These are phyloP conservation scores for Ophiosphaerella korrae DNA, from an alignment of 2,329 filamentous ascomycete species.

Conservation along the genomic window DNA sequence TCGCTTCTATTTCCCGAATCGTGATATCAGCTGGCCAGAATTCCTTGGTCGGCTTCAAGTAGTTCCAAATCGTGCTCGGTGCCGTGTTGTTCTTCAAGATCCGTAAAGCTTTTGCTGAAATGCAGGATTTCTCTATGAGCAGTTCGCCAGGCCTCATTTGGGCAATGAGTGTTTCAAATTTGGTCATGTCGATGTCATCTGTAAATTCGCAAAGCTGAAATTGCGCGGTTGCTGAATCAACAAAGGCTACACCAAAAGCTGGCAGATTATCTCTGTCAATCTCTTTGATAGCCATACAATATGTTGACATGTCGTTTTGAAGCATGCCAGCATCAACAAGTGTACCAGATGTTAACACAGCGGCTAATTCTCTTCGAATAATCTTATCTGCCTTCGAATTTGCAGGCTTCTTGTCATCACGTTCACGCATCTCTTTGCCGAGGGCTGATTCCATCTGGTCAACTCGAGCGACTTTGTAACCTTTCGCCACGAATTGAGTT, in stretches of 20 bases:
- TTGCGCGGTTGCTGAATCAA: conserved; percentile 93
- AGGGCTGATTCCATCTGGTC: conserved; percentile 96
- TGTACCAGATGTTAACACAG: conserved; percentile 89
- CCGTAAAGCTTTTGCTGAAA: conserved; percentile 87
- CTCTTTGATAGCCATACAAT: conserved; percentile 90
- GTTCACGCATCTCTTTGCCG: conserved; percentile 98
- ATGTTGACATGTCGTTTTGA: conserved; percentile 96
- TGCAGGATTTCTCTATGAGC: conserved; percentile 78
- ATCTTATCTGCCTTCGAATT: conserved; percentile 78
- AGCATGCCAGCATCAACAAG: conserved; percentile 96
- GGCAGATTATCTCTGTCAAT: conserved; percentile 71
- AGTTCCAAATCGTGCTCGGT: conserved; percentile 94
- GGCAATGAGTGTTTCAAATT: conserved; percentile 95
- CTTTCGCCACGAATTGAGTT: conserved; percentile 97
- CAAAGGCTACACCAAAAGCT: conserved; percentile 88
- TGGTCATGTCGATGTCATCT: conserved; percentile 91
- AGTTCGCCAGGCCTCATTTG: conserved; percentile 89
- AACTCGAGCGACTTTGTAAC: conserved; percentile 94
- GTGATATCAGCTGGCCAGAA: conserved; percentile 90
- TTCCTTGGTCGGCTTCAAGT: conserved; percentile 82
- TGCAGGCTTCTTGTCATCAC: conserved; percentile 64
- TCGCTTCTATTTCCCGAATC: conserved; percentile 77
- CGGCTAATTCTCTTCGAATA: conserved; percentile 87
- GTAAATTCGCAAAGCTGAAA: conserved; percentile 92
- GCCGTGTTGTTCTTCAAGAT: conserved; percentile 96